phyloP scores from a whole-genome alignment of 331 rosid genomes.

The Acacia pycnantha region DNA sequence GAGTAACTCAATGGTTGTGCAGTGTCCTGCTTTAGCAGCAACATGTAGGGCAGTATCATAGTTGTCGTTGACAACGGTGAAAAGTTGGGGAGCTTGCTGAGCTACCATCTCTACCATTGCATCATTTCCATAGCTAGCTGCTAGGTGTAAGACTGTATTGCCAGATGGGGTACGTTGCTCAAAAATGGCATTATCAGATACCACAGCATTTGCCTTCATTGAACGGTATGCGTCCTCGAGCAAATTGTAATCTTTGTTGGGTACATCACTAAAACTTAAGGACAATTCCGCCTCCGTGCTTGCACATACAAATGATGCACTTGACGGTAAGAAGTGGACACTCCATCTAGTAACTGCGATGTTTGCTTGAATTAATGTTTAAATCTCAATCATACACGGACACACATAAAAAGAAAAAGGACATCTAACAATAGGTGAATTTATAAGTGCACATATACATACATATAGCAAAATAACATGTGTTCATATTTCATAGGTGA shows the following conservation, averaged over 20 bases:
- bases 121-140: background rate
- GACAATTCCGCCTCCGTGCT: no score
- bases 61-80: background rate
- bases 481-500: no score
- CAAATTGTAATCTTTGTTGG: background rate
- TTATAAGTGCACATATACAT: no score
- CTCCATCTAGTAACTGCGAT: no score
- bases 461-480: no score
- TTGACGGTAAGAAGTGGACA: no score
- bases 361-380: no score
- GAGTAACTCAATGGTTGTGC: background rate
- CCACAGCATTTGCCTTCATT: background rate
- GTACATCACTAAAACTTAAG: no score
- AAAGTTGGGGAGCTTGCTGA: background rate
- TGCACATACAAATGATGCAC: no score
- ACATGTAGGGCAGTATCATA: background rate
- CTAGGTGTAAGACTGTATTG: background rate
- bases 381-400: no score
- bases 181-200: background rate
- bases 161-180: background rate
- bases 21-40: conserved; percentile 27
- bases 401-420: no score
- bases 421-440: no score
- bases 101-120: background rate
- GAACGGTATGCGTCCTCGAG: background rate